Base-by-base conservation (phyloP, 2,329 filamentous ascomycete genomes). In the Fusarium miscanthi region DNA sequence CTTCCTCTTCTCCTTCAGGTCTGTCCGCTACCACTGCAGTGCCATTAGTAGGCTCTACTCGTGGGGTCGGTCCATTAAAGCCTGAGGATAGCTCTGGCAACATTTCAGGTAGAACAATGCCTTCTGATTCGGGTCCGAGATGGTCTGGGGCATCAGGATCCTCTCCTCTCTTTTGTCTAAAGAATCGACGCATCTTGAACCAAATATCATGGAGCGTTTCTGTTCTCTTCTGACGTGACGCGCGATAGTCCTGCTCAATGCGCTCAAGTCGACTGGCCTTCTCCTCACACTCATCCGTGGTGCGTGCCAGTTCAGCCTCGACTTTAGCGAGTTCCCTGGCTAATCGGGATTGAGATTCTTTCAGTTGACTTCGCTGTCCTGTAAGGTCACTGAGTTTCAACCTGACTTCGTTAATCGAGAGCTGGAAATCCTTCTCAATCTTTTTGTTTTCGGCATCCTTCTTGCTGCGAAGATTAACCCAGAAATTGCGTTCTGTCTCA, bases 261-360 rank as follows among this genome's bases (percentile, higher is more conserved):
- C 67, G 68, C 27, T 73, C 65, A 17, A 85, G 78, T 58, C 80
- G 81, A 19, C 81, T 79, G 41, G 74, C 70, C 66, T 83, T 80
- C 27, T 78, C 75, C 10, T 81, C 77, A 68, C 76, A 80, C 21
- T 73, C 72, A 35, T 76, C 68, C n/a, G 68, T 73, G 7, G 80
- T 75, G n/a, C 66, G 68, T 17, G 78, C 80, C 27, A 86, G 76
- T 38, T 81, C 79, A 38, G 81, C 78, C 77, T 84, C 85, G n/a
- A 80, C 74, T 45, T 78, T 73, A 35, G 77, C 77, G 45, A 82
- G 75, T 61, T 82, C 78, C 33, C 70, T 74, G 3, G 74, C 73
- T n/a, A 82, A 63, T 7, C 77, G 76, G 13, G 66, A 69, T 42
- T 78, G 78, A 16, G 74, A 72, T 64, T 81, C 76, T 27, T 59